phyloP scores from a whole-genome alignment of 805 yeast species.

The Kuraishia piskuri region DNA sequence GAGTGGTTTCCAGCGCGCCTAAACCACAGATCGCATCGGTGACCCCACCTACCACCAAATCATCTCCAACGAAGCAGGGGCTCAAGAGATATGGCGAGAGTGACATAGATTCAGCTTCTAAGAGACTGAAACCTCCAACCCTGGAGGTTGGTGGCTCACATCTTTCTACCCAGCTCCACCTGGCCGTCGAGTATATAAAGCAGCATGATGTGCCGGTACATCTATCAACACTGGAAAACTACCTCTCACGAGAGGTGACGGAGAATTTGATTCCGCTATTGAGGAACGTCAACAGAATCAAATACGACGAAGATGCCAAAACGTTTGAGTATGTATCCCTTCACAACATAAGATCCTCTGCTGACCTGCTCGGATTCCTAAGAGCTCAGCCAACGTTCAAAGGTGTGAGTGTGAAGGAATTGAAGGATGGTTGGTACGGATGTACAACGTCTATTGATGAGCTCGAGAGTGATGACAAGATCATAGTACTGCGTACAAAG shows the following conservation, averaged over 20 bases:
- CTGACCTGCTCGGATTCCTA: constrained; percentile 65
- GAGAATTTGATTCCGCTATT: constrained; percentile 61
- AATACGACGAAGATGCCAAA: constrained; percentile 48
- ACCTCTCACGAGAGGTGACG: constrained; percentile 54
- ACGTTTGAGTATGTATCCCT: constrained; percentile 83
- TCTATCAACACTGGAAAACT: constrained; percentile 55
- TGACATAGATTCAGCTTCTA: neutral
- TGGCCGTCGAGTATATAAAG: constrained; percentile 88
- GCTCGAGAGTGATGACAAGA: constrained; percentile 67
- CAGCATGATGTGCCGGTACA: constrained; percentile 60
- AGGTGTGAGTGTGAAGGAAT: constrained; percentile 71
- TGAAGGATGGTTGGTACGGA: constrained; percentile 91
- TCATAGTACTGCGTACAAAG: constrained; percentile 80
- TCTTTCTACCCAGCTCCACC: constrained; percentile 76
- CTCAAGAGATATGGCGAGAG: neutral
- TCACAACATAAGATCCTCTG: constrained; percentile 77
- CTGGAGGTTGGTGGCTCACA: constrained; percentile 34
- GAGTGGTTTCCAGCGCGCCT: constrained; percentile 13
- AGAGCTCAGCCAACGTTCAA: constrained; percentile 78
- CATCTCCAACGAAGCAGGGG: constrained; percentile 4
- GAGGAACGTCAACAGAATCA: constrained; percentile 69
- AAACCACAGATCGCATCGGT: constrained; percentile 1
- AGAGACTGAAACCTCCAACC: constrained; percentile 2
- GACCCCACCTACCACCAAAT: neutral
- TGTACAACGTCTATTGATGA: constrained; percentile 73